Percentiles rank a stretch among this genome's conserved stretches.
phyloP scores from a whole-genome alignment of 495 filamentous ascomycete species.

The Symbiotaphrina buchneri region DNA sequence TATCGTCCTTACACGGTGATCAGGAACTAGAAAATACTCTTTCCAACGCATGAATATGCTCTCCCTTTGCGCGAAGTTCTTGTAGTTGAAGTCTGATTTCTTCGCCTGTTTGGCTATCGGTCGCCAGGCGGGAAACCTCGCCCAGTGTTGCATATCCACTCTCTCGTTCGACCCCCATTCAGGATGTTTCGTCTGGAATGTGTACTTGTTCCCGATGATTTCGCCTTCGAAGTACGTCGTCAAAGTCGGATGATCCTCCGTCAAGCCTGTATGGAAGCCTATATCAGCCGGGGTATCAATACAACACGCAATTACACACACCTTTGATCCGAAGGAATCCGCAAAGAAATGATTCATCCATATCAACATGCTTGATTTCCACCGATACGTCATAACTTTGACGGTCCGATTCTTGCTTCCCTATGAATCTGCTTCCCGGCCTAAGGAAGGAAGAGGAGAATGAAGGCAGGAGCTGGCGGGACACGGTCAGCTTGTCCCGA shows the following conservation, averaged over 20 bases:
- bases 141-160: constrained; percentile 87
- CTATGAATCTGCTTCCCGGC: constrained; percentile 69
- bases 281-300: background rate
- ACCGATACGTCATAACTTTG: constrained; percentile 91
- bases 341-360: constrained; percentile 84
- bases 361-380: constrained; percentile 89
- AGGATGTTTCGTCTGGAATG: constrained; percentile 73
- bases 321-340: constrained; percentile 95
- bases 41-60: constrained; percentile 99
- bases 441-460: constrained; percentile 65
- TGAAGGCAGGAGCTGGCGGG: constrained; percentile 28
- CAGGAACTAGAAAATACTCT: constrained; percentile 91
- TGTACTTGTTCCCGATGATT: constrained; percentile 88
- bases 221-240: constrained; percentile 98
- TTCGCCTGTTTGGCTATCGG: constrained; percentile 57
- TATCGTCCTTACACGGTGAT: constrained; percentile 77
- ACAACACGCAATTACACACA: constrained; percentile 15
- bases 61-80: constrained; percentile 50
- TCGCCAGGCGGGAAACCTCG: constrained; percentile 66
- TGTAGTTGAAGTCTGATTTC: constrained; percentile 49
- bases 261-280: constrained; percentile 38
- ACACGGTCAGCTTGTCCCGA: background rate
- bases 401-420: constrained; percentile 77
- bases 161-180: constrained; percentile 86
- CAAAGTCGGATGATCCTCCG: constrained; percentile 83